Evolutionary conservation across 2,329 filamentous ascomycete genomes (phyloP), one percentile per base, ranked within the genome.

Genomic region (Emydomyces testavorans): DNA sequence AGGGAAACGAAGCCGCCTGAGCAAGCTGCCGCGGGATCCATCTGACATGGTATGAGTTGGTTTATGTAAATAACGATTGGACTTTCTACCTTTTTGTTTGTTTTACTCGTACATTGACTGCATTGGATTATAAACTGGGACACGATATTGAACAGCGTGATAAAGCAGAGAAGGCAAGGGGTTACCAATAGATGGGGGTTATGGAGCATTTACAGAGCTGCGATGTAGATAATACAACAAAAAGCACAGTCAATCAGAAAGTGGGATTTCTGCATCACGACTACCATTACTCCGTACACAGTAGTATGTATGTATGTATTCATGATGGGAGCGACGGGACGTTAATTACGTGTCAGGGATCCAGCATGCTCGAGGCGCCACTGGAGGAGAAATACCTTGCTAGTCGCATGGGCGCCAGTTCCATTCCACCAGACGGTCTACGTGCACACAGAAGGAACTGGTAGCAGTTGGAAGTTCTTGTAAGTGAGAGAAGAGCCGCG

Each of bases 1-100:
- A 40, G 42, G 38, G 11, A 31, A 46, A 21, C 43, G 48, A n/a
- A 40, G 26, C 13, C 47, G 51, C 26, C 41, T 53, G 32, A 42
- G 11, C 28, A 55, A 53, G 42, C 37, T 23, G 18, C 50, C 40
- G 20, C 44, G 36, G 6, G 37, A 26, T 15, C 49, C 32, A 16
- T 38, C 47, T 23, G 51, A 50, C 42, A 46, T 46, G 52, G 48
- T 39, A 43, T 50, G 32, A 41, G 31, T 28, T 44, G 41, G 37
- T 18, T 28, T 20, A 37, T 45, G 42, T 28, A 45, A 13, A 26
- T 28, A 26, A 15, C 32, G 8, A 32, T 26, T n/a, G n/a, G 37
- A 10, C 34, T 49, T 13, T 38, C 4, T 48, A 5, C 23, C 31
- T 47, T 36, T 36, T 31, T 45, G 24, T 21, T 23, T 36, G 42